Base-by-base conservation (phyloP, 176 grass and related monocot species). In the Carex littledalei region DNA sequence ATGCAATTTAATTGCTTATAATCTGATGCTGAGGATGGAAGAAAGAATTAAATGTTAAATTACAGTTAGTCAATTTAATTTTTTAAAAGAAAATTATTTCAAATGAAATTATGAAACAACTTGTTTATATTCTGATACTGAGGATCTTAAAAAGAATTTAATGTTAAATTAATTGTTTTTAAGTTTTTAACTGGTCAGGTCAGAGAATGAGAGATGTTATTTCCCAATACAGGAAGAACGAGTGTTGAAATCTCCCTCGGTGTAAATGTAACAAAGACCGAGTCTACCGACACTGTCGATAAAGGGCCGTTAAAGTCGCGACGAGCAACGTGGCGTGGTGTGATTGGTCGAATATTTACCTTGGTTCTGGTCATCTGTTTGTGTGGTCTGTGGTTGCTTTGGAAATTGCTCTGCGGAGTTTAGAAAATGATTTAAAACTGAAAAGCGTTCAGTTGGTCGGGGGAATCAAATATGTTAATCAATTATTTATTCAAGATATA, bases 381-480 rank as follows among this genome's bases (percentile, higher is more conserved):
- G 47, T 49, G 45, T 10, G 45, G 45, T 11, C 10, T 50, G 9
- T 10, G 9, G 47, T 50, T 18, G 60, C 60, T 63, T 24, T 10
- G 60, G 20, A 9, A 63, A 63, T 21, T 63, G n/a, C 20, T 21
- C 8, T 3, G 6, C 20, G n/a, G 67, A 72, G 29, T 72, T 72
- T 72, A 18, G 20, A 77, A 50, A 76, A 50, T 17, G 18, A 76
- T 21, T 9, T 74, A 74, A 37, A 49, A 43, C 32, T 69, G 16
- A 73, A 78, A 78, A 53, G 73, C 73, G 43, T 55, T 10, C 10
- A 50, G 73, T 63, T 78, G 70, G 73, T 78, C 73, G 73, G 73
- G 21, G 22, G 45, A 50, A 50, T 50, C 47, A 7, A 76, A 21
- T 76, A 76, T 50, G 24, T 76, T 41, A 76, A 18, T 45, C 0